Conservation (phyloP, 75 land plant genomes). For the Cupressus sempervirens region DNA sequence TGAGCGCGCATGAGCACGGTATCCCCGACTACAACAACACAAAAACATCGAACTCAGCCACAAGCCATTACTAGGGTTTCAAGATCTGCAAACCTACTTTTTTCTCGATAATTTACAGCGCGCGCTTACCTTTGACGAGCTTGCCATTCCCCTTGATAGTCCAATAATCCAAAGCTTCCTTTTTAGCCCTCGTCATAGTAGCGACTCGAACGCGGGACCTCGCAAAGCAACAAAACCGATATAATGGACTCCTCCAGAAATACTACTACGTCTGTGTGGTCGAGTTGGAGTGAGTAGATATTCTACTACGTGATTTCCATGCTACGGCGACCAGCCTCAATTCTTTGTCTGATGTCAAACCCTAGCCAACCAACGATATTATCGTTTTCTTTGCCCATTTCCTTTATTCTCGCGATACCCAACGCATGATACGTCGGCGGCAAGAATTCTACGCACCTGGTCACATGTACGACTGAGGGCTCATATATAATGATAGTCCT, state of each 20-base stretch:
- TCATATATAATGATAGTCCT: background rate
- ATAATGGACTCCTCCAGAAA: background rate
- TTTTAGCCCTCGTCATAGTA: background rate
- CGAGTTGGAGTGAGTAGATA: background rate
- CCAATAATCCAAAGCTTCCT: background rate
- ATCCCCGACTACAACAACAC: slow-evolving; percentile 45
- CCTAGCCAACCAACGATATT: background rate
- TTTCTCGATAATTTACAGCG: background rate
- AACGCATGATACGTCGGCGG: background rate
- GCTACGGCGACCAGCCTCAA: background rate
- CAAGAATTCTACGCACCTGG: background rate
- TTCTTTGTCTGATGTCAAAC: background rate
- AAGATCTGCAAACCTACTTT: background rate
- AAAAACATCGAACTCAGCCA: background rate
- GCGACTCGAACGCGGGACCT: slow-evolving; percentile 1
- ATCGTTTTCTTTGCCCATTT: background rate
- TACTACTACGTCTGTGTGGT: background rate
- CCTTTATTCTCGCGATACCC: background rate
- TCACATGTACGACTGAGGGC: background rate
- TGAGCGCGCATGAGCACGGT: slow-evolving; percentile 66
- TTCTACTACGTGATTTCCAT: background rate
- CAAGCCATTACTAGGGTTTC: background rate
- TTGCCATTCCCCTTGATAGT: background rate
- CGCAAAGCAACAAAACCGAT: background rate
- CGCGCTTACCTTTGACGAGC: background rate